Conservation (phyloP, 495 filamentous ascomycete genomes). For the Tuber brumale region DNA sequence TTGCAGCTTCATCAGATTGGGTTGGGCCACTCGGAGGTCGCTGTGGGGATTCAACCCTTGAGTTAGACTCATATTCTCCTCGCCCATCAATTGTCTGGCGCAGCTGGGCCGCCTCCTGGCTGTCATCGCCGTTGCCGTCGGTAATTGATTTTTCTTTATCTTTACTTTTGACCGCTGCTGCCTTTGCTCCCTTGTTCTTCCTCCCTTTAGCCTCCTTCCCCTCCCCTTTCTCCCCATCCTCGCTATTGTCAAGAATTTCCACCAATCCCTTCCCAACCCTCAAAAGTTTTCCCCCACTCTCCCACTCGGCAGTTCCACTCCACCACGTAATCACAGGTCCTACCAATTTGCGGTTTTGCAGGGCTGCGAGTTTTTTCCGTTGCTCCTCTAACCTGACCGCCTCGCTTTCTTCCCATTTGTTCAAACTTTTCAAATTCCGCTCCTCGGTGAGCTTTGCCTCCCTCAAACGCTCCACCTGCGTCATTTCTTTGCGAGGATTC, state of each 20-base stretch:
- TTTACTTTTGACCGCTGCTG: constrained; percentile 28
- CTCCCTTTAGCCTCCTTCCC: constrained; percentile 32
- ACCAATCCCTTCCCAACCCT: constrained; percentile 56
- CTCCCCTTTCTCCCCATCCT: constrained; percentile 29
- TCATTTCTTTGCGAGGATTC: constrained; percentile 72
- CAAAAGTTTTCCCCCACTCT: constrained; percentile 64
- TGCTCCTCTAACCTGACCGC: constrained; percentile 76
- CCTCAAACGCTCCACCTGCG: constrained; percentile 76
- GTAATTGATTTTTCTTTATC: constrained; percentile 30
- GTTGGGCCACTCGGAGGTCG: constrained; percentile 18
- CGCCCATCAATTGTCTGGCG: constrained; percentile 13
- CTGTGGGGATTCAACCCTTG: constrained; percentile 18
- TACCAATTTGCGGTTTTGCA: constrained; percentile 76
- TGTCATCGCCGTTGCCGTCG: constrained; percentile 26
- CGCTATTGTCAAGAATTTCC: constrained; percentile 33
- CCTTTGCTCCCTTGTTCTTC: constrained; percentile 23
- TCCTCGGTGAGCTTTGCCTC: constrained; percentile 79
- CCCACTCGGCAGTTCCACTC: constrained; percentile 77
- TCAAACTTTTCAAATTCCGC: constrained; percentile 82
- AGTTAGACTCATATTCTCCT: constrained; percentile 1
- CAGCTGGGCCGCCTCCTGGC: constrained; percentile 27
- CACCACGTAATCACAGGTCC: constrained; percentile 89
- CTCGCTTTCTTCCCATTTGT: constrained; percentile 88
- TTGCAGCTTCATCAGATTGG: constrained; percentile 13
- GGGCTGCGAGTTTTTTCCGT: constrained; percentile 68